Evolutionary conservation across 768 basidiomycete genomes (phyloP), one percentile per base, ranked within the genome.

Genomic region (Boletus fagicola): DNA sequence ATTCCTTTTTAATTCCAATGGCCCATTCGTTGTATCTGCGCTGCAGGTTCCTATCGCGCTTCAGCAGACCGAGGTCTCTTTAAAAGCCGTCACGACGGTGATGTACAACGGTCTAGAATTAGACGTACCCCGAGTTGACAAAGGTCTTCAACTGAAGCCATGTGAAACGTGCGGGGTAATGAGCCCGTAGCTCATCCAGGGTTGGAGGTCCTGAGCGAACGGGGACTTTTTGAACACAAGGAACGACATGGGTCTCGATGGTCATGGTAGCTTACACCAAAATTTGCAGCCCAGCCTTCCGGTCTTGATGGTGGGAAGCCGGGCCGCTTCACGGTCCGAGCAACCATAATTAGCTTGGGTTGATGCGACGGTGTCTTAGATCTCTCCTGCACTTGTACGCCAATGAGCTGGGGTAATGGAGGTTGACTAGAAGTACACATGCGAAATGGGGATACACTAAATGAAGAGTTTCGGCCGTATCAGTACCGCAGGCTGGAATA

Each of bases 11-110:
- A 58, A 90, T 81, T 2, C 74, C 82, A 22, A 67, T 67, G 10
- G 72, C 67, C 87, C 88, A 92, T 16, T 71, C 68, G 39, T 83
- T 63, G 62, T 94, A 94, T 48, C 89, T 76, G 47, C 73, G 62
- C 71, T 94, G 91, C 36, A 94, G 78, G 51, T 72, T 75, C 60
- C 73, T 82, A 65, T 93, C 84, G 20, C 91, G 84, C 67, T 89
- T 91, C 50, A 94, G 76, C 38, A 92, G 77, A 2, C 89, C 90
- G 45, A 94, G 81, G 66, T 94, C 90, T 40, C 91, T 92, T 57
- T n/a, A 40, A 50, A 47, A 24, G 7, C 3, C 7, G 30, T 54
- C 47, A 58, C 30, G 30, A 4, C 9, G n/a, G 30, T 5, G 24
- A 24, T 11, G 15, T 13, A 38, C 13, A 30, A 39, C 30, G 13